Evolutionary conservation across 1,284 basidiomycete species (phyloP), one percentile per base, ranked within the genome.

Genomic region (Ustilago sp.): DNA sequence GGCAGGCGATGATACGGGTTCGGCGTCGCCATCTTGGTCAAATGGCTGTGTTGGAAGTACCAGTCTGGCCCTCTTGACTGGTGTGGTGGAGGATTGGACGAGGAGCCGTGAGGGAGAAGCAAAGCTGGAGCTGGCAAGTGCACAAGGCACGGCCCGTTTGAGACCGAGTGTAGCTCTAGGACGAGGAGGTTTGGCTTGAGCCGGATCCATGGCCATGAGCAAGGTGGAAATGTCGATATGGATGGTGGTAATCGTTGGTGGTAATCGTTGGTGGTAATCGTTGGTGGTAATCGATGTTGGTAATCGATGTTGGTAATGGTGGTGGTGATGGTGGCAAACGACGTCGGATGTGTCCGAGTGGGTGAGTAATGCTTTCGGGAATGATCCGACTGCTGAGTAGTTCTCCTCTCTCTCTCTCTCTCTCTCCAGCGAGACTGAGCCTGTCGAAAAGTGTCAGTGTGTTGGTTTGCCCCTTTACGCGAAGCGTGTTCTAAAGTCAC

Each of bases 161-260:
- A 73, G 65, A 13, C 70, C 65, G 43, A 73, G 70, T 1, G 70
- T 64, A 9, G 65, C 70, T 41, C 61, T 63, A 31, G 70, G 65
- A 28, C 70, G 64, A 54, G 61, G 43, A n/a, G 65, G 60, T 39
- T 36, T 65, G 7, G 51, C 32, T 39, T 50, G 63, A 55, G 64
- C 45, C 11, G 53, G 23, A n/a, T 59, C 53, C 64, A 63, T 72
- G 47, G n/a, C 45, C 52, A 45, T 39, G 7, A 35, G 23, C 6
- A 32, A 11, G 3, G 32, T 38, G 31, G 3, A 3, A 15, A 36
- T 17, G 51, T 34, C 13, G 36, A 45, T 56, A 35, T 28, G 38
- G 47, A 61, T 62, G 15, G n/a, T 51, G 8, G 53, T 56, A 53
- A 45, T 59, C 41, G 23, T 28, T 28, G 52, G 2, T 12, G 12